phyloP scores from a whole-genome alignment of 352 stramenopile genomes.

The Halophytophthora polymorphica region DNA sequence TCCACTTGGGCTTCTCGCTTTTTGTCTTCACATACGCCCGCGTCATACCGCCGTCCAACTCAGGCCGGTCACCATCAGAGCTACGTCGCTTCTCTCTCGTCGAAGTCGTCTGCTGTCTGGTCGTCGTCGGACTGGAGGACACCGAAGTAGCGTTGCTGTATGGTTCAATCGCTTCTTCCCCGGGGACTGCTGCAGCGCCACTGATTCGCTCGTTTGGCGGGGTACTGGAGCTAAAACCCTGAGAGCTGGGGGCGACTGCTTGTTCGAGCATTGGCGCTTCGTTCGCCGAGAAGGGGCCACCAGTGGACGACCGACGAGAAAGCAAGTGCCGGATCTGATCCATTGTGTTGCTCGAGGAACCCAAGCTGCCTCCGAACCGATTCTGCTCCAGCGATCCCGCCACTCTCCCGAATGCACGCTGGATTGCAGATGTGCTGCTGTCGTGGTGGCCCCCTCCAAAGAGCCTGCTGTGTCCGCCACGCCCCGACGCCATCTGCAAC shows the following conservation, averaged over 20 bases:
- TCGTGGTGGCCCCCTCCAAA: constrained; percentile 19
- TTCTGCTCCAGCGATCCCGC: constrained; percentile 32
- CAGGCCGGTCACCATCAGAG: neutral
- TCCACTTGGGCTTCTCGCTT: constrained; percentile 28
- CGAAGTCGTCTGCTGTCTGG: constrained; percentile 6
- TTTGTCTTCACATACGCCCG: constrained; percentile 25
- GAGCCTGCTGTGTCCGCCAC: constrained; percentile 19
- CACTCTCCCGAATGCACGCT: constrained; percentile 44
- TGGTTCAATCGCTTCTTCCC: constrained; percentile 4
- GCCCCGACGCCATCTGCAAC: constrained; percentile 40
- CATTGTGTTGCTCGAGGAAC: constrained; percentile 30
- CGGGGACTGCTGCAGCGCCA: constrained; percentile 6
- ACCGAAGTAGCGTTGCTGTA: constrained; percentile 13
- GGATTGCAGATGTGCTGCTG: constrained; percentile 22
- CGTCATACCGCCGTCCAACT: neutral
- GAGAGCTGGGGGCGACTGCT: neutral
- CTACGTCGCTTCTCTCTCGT: constrained; percentile 4
- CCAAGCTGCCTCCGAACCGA: constrained; percentile 13
- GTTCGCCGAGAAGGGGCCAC: constrained; percentile 7
- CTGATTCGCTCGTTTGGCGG: constrained; percentile 14
- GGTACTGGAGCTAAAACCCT: constrained; percentile 3
- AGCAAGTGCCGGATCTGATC: constrained; percentile 58
- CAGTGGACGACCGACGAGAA: constrained; percentile 26
- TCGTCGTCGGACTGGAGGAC: constrained; percentile 2
- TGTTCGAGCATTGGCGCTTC: constrained; percentile 15